These are phyloP conservation scores for Hysterium pulicare DNA, from an alignment of 2,329 filamentous ascomycete species.

Conservation along the genomic window DNA sequence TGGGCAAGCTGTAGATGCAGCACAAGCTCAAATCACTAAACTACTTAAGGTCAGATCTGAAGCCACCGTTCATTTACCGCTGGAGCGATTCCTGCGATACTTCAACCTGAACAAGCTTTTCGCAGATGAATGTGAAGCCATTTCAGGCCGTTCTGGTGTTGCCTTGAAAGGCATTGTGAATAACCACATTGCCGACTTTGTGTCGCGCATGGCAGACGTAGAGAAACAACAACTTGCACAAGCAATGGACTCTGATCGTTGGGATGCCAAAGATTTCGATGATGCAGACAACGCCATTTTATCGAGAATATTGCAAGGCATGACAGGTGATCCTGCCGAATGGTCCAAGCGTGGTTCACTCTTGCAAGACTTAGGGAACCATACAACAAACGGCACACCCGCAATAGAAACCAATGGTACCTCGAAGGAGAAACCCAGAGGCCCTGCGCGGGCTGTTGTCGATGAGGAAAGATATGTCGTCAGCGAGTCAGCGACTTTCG, in stretches of 20 bases:
- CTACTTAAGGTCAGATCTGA: slow-evolving; percentile 74
- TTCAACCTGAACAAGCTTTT: slow-evolving; percentile 80
- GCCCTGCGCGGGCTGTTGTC: slow-evolving; percentile 60
- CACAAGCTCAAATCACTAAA: slow-evolving; percentile 70
- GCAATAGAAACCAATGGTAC: slow-evolving; percentile 26
- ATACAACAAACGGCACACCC: slow-evolving; percentile 19
- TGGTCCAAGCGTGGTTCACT: slow-evolving; percentile 60
- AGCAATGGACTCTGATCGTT: slow-evolving; percentile 76
- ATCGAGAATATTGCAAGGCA: slow-evolving; percentile 63
- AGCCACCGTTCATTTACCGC: slow-evolving; percentile 64
- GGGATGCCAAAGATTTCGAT: slow-evolving; percentile 73
- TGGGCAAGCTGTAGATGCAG: slow-evolving; percentile 75
- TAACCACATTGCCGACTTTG: slow-evolving; percentile 76
- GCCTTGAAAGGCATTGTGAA: slow-evolving; percentile 77
- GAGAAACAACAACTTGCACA: slow-evolving; percentile 73
- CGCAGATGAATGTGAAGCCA: slow-evolving; percentile 80
- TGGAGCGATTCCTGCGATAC: slow-evolving; percentile 72
- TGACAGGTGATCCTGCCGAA: slow-evolving; percentile 64
- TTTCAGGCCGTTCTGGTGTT: slow-evolving; percentile 74
- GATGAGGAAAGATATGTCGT: slow-evolving; percentile 84
- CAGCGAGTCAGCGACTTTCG: slow-evolving; percentile 76
- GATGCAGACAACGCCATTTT: slow-evolving; percentile 60
- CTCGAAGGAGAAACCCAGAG: slow-evolving; percentile 44
- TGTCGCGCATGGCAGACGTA: slow-evolving; percentile 65
- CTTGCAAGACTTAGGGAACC: slow-evolving; percentile 17